Base-by-base conservation (phyloP, 176 grass and related monocot genomes). In the Oryza brachyantha region DNA sequence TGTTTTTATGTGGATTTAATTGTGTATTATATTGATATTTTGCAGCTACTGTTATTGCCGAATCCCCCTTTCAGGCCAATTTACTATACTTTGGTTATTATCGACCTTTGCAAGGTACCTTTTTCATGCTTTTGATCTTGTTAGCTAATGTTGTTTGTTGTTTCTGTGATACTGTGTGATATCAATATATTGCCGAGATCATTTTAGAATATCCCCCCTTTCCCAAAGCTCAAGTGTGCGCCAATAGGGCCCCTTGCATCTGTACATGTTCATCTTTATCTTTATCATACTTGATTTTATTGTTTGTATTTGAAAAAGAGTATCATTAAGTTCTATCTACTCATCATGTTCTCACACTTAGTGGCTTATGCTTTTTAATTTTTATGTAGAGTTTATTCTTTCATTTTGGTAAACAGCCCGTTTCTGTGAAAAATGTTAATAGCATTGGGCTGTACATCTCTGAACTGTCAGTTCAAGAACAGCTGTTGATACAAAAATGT, bases 1-100 rank as follows among this genome's bases (percentile, higher is more conserved):
- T n/a, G n/a, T n/a, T n/a, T n/a, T n/a, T n/a, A n/a, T n/a, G n/a
- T n/a, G 37, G 38, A 34, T 71, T 38, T 9, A 63, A 26, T 64
- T 11, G 3, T 21, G 5, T 84, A 66, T 65, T 77, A 12, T 78
- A 65, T 48, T 74, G 28, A 45, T 87, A 43, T 82, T 80, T 34
- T 93, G 39, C 90, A 99, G 96, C 61, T 99, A 85, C 55, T 99
- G 72, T 87, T 99, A 55, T 85, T 99, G 80, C 96, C 88, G 9
- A 91, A 95, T 83, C 96, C 96, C 64, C 96, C 96, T 70, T 99
- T 99, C 72, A 99, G 86, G 64, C 96, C 96, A 76, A 91, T 99
- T 27, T 99, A 95, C 75, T 99, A 95, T 68, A 92, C 96, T 26
- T 73, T 99, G 86, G 92, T 99, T 68, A 99, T 99, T 77, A 91